phyloP scores from a whole-genome alignment of 106 monocot species.

The Cymbidium sinense region DNA sequence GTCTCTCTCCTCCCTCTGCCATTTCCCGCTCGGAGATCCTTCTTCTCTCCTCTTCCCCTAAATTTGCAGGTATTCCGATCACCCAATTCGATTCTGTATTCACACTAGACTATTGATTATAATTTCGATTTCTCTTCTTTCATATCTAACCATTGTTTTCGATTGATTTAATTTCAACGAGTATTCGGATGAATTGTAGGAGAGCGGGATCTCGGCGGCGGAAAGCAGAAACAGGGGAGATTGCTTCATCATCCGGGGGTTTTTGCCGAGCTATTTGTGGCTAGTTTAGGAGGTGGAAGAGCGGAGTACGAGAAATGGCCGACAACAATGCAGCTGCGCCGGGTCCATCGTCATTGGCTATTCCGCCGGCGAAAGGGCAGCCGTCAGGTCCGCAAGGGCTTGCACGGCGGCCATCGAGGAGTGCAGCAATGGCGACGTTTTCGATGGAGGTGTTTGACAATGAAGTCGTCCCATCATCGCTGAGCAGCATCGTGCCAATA shows the following conservation, averaged over 20 bases:
- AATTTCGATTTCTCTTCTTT: no score
- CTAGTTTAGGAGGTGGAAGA: not conserved
- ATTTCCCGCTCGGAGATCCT: not conserved
- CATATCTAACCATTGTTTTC: not conserved
- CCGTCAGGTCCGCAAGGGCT: slow-evolving; percentile 51
- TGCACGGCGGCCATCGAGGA: slow-evolving; percentile 65
- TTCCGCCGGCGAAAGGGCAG: not conserved
- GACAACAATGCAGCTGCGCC: not conserved
- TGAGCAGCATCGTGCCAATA: slow-evolving; percentile 65
- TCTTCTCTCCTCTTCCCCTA: not conserved
- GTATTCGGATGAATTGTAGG: no score
- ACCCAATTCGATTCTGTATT: not conserved
- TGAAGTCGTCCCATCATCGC: slow-evolving; percentile 81
- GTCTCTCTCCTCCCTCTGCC: no score
- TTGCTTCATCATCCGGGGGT: not conserved
- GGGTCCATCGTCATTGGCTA: not conserved
- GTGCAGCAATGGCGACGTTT: slow-evolving; percentile 66
- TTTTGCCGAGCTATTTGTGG: not conserved
- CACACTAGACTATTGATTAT: not conserved
- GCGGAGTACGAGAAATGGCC: not conserved
- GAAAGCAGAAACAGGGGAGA: not conserved
- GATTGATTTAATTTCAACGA: no score
- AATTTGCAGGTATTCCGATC: not conserved
- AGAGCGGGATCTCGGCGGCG: slow-evolving; percentile 15
- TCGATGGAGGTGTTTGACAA: slow-evolving; percentile 97